Evolutionary conservation across 176 grass and related monocot species (phyloP).

Genomic region (Canna indica): DNA sequence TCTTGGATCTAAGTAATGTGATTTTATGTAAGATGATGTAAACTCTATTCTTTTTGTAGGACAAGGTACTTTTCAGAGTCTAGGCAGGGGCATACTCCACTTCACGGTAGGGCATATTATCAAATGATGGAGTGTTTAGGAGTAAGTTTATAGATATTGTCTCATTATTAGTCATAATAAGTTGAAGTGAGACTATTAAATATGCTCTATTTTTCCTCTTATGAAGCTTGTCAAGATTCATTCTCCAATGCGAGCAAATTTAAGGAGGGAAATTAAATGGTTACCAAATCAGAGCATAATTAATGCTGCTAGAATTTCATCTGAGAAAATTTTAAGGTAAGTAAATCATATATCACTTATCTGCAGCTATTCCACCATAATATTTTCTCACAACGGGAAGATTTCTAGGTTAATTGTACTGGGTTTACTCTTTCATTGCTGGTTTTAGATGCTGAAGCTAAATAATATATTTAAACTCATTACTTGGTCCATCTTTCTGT

Average conservation of each 20-base stretch:
- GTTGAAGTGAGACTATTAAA: constrained; percentile 3
- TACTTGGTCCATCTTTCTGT: constrained; percentile 7
- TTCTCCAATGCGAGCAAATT: constrained; percentile 76
- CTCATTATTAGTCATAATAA: neutral
- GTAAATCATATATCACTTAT: constrained; percentile 3
- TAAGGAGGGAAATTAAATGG: constrained; percentile 50
- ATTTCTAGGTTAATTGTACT: neutral
- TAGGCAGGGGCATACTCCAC: constrained; percentile 83
- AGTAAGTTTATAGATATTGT: constrained; percentile 35
- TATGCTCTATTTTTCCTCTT: constrained; percentile 8
- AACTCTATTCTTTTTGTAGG: constrained; percentile 38
- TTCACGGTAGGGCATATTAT: constrained; percentile 93
- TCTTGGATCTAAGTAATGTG: neutral
- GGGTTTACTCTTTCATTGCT: neutral
- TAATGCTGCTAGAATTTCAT: constrained; percentile 58
- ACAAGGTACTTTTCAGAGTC: constrained; percentile 95
- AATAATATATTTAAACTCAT: neutral
- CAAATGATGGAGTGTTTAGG: constrained; percentile 99
- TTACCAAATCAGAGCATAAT: constrained; percentile 49
- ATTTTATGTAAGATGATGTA: constrained; percentile 17
- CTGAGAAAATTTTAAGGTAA: constrained; percentile 82
- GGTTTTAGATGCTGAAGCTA: neutral
- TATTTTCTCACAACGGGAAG: neutral
- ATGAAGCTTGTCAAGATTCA: constrained; percentile 91
- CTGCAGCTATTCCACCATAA: neutral